Evolutionary conservation across 345 rosid species (phyloP), one percentile per base, ranked within the genome.

Genomic region (Litchi chinensis): DNA sequence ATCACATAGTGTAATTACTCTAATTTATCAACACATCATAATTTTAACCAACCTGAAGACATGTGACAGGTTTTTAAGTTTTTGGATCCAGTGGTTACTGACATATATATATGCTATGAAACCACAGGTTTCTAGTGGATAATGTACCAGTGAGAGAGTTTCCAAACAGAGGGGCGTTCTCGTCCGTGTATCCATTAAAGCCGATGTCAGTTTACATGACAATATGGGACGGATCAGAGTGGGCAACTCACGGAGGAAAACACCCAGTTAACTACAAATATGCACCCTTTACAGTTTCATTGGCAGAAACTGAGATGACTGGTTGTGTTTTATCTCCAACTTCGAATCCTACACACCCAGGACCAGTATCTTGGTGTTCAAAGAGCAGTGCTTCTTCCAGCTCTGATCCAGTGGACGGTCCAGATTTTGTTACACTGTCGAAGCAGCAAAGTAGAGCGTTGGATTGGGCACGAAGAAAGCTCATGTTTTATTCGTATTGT

Each of bases 211-310:
- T 93, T 3, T 90, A 91, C 24, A 82, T 89, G 21, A 92, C 98
- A 12, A 89, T 95, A 76, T 95, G 99, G 99, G 99, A 95, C 65
- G 99, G 93, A 8, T 95, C 99, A 24, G 86, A 91, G 5, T 95
- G 99, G 99, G 99, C 99, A 65, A 95, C 99, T 6, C 87, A 92
- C 62, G 99, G 98, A 64, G 99, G 99, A 65, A 95, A 93, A 80
- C 92, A 93, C 82, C 95, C 96, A 0, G 98, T 95, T 18, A 90
- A 93, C 83, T 92, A 95, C 79, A 87, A 86, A 75, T 86, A 93
- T 65, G 92, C 88, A 6, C 99, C 99, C 6, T 95, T 92, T 77
- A 86, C 90, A 22, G 90, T 83, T 63, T 92, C 96, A 12, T 12
- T 95, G 63, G 71, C 91, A 15, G 91, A 91, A 66, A 80, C 86